Percentiles rank a stretch among this genome's conserved stretches.
These are phyloP conservation scores for Fusarium tupiense DNA, from an alignment of 2,329 filamentous ascomycete genomes.

Conservation along the genomic window DNA sequence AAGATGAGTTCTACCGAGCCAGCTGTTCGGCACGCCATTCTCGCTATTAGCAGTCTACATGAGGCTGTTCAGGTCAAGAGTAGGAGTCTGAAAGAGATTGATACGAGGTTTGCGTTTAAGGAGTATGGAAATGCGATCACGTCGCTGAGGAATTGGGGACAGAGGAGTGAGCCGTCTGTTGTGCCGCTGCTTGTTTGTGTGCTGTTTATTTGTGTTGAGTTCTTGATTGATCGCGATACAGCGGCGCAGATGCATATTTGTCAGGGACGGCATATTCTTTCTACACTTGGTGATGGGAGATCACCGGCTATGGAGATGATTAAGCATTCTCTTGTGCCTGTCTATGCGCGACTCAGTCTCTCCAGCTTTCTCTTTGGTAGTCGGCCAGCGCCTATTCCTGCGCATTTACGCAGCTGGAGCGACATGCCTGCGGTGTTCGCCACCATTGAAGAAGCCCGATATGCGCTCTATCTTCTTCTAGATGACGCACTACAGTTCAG, in stretches of 20 bases:
- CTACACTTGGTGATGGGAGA: constrained; percentile 42
- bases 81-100: constrained; percentile 26
- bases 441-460: constrained; percentile 46
- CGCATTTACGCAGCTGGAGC: constrained; percentile 45
- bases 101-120: constrained; percentile 39
- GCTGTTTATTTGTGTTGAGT: constrained; percentile 64
- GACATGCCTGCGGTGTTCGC: constrained; percentile 49
- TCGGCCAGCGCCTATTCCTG: constrained; percentile 50
- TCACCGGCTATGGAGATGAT: constrained; percentile 50
- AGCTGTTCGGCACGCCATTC: constrained; percentile 59
- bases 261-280: constrained; percentile 55
- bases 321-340: constrained; percentile 53
- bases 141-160: constrained; percentile 51
- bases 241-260: constrained; percentile 57
- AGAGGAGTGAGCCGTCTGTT: constrained; percentile 43
- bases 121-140: constrained; percentile 61
- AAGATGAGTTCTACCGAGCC: constrained; percentile 57
- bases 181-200: constrained; percentile 57
- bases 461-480: constrained; percentile 50
- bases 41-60: constrained; percentile 61
- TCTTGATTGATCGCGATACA: constrained; percentile 60
- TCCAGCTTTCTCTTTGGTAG: constrained; percentile 54
- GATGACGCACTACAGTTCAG: constrained; percentile 53
- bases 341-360: constrained; percentile 56
- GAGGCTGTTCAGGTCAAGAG: constrained; percentile 45